Evolutionary conservation across 352 stramenopile genomes (phyloP).

Genomic region (Globisporangium parvum): DNA sequence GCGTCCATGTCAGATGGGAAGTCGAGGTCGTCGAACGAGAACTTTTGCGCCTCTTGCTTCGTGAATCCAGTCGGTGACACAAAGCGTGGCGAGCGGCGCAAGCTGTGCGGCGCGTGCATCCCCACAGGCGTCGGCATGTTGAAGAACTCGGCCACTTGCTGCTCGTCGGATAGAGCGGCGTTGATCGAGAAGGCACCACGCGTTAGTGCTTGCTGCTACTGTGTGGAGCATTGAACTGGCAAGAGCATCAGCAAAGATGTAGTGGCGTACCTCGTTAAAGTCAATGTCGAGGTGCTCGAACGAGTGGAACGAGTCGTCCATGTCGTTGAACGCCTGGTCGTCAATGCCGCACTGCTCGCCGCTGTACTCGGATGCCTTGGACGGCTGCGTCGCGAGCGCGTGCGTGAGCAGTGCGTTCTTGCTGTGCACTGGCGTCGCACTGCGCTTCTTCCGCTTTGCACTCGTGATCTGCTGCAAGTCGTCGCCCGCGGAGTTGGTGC

Average conservation of each 20-base stretch:
- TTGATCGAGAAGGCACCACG: too few relatives aligned
- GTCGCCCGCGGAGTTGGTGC: background rate
- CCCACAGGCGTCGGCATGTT: conserved; percentile 61
- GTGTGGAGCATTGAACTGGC: background rate
- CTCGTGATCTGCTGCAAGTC: conserved; percentile 12
- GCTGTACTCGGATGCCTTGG: conserved; percentile 18
- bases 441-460: conserved; percentile 61
- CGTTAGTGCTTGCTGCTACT: background rate
- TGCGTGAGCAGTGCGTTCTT: conserved; percentile 18
- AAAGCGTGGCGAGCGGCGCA: conserved; percentile 72
- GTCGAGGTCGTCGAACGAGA: conserved; percentile 81
- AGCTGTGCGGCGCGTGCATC: conserved; percentile 56
- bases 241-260: too few relatives aligned
- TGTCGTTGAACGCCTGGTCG: conserved; percentile 36
- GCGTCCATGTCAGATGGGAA: conserved; percentile 71
- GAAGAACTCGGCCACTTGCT: conserved; percentile 85
- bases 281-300: conserved; percentile 85
- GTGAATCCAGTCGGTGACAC: conserved; percentile 56
- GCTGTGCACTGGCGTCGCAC: conserved; percentile 6
- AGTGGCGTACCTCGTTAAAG: conserved; percentile 59
- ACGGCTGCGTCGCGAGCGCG: conserved; percentile 27
- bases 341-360: conserved; percentile 11
- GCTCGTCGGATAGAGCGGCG: background rate
- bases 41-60: conserved; percentile 73
- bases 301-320: conserved; percentile 62